phyloP scores from a whole-genome alignment of 2,329 filamentous ascomycete species.

The Paramyrothecium sp. region DNA sequence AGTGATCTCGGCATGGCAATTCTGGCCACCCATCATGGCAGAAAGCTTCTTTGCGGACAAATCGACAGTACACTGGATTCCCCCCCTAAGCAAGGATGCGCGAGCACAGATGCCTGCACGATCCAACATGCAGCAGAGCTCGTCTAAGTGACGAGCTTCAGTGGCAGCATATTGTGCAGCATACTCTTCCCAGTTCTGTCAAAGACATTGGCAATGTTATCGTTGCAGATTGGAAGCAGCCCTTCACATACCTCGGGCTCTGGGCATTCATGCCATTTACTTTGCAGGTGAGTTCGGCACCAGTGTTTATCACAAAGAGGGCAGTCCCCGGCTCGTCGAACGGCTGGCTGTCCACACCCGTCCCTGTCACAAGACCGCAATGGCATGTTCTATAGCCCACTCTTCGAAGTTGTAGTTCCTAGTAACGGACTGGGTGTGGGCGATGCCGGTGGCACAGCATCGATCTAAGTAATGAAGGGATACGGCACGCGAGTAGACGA shows the following conservation, averaged over 20 bases:
- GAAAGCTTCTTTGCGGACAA: not conserved
- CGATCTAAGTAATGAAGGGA: too few species aligned
- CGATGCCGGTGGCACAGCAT: too few species aligned
- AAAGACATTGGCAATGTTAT: not conserved
- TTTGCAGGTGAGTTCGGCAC: slow-evolving; percentile 17
- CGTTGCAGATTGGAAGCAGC: not conserved
- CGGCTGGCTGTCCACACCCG: slow-evolving; percentile 12
- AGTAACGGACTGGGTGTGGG: too few species aligned
- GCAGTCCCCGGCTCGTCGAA: slow-evolving; percentile 21
- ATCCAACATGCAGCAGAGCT: slow-evolving; percentile 13
- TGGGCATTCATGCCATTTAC: slow-evolving; percentile 6
- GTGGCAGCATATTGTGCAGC: slow-evolving; percentile 11
- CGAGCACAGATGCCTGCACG: slow-evolving; percentile 11
- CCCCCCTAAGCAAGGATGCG: too few species aligned
- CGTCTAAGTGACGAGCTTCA: slow-evolving; percentile 13
- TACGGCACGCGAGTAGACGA: too few species aligned
- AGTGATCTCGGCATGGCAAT: slow-evolving; percentile 22
- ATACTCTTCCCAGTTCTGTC: slow-evolving; percentile 12
- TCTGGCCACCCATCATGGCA: slow-evolving; percentile 15
- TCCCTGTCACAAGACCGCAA: slow-evolving; percentile 1
- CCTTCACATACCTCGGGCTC: slow-evolving; percentile 16
- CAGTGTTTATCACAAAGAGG: slow-evolving; percentile 20
- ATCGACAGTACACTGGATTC: too few species aligned
- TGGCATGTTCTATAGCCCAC: too few species aligned
- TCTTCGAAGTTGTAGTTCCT: too few species aligned